Evolutionary conservation across 306 rosid genomes (phyloP).

Genomic region (Begonia loranthoides): DNA sequence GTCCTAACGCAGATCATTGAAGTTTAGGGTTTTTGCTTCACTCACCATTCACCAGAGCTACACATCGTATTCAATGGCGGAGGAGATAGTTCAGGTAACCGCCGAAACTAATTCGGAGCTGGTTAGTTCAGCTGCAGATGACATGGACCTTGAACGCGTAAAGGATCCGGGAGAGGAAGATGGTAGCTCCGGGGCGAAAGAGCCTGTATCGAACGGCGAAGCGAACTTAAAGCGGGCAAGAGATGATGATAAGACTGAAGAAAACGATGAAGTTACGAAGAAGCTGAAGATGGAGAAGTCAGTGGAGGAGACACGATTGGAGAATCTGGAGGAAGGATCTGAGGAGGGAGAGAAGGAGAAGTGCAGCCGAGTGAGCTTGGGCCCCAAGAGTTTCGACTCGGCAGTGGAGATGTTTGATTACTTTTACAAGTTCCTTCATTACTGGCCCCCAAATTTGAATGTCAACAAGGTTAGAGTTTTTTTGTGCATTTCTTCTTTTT

Average conservation of each 20-base stretch:
- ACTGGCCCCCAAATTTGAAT: constrained; percentile 52
- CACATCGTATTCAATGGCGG: constrained; percentile 6
- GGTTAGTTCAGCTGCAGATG: constrained; percentile 1
- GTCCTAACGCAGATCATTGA: background rate
- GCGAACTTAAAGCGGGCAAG: constrained; percentile 8
- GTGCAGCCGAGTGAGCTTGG: constrained; percentile 9
- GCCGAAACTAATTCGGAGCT: constrained; percentile 3
- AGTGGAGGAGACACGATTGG: constrained; percentile 24
- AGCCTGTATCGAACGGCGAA: constrained; percentile 5
- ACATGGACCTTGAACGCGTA: constrained; percentile 6
- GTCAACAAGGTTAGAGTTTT: constrained; percentile 45
- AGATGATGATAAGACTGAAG: constrained; percentile 9
- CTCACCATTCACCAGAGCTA: background rate
- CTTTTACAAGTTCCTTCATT: constrained; percentile 27
- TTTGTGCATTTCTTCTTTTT: background rate
- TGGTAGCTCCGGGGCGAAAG: constrained; percentile 1
- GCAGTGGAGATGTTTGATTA: constrained; percentile 15
- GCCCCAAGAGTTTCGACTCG: constrained; percentile 10
- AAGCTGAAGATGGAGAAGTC: constrained; percentile 33
- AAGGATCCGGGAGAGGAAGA: background rate
- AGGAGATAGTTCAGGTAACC: constrained; percentile 6
- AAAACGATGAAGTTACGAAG: background rate
- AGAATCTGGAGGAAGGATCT: constrained; percentile 16
- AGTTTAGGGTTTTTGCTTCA: constrained; percentile 8
- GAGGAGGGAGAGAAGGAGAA: constrained; percentile 17